phyloP scores from a whole-genome alignment of 352 stramenopile genomes.

The Phytophthora kernoviae region DNA sequence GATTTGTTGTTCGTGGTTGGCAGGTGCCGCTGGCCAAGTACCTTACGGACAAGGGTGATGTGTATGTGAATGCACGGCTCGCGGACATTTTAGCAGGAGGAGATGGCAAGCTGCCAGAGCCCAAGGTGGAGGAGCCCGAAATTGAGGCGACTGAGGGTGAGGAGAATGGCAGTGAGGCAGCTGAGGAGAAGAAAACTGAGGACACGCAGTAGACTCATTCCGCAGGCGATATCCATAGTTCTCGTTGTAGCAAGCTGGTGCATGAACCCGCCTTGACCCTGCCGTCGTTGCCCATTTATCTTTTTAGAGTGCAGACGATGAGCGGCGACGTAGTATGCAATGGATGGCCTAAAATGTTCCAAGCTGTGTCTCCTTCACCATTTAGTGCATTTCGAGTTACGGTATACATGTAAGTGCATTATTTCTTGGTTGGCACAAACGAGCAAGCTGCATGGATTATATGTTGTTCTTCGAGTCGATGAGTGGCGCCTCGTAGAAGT shows the following conservation, averaged over 20 bases:
- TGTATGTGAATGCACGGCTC: constrained; percentile 67
- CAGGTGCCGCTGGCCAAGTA: constrained; percentile 79
- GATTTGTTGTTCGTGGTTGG: constrained; percentile 10
- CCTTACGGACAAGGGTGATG: constrained; percentile 80
- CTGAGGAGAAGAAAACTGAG: constrained; percentile 17
- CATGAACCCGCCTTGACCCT: not conserved
- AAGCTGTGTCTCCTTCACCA: constrained; percentile 7
- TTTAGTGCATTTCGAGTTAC: constrained; percentile 5
- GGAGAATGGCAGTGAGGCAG: constrained; percentile 9
- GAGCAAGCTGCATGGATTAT: constrained; percentile 9
- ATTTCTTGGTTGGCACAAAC: not conserved
- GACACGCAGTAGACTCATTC: constrained; percentile 22
- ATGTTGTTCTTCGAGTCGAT: constrained; percentile 53
- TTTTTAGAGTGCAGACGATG: constrained; percentile 28
- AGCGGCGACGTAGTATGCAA: constrained; percentile 16
- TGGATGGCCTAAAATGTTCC: constrained; percentile 28
- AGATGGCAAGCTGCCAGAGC: constrained; percentile 32
- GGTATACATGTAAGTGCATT: constrained; percentile 12
- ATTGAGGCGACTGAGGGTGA: constrained; percentile 16
- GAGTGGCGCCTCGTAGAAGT: constrained; percentile 74
- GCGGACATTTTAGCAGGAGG: constrained; percentile 58
- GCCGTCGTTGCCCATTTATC: not conserved
- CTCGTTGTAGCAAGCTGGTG: not conserved
- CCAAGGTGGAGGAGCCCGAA: constrained; percentile 20
- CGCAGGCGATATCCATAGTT: constrained; percentile 2